Base-by-base conservation (phyloP, 2,329 filamentous ascomycete genomes). In the Cercospora sp. region DNA sequence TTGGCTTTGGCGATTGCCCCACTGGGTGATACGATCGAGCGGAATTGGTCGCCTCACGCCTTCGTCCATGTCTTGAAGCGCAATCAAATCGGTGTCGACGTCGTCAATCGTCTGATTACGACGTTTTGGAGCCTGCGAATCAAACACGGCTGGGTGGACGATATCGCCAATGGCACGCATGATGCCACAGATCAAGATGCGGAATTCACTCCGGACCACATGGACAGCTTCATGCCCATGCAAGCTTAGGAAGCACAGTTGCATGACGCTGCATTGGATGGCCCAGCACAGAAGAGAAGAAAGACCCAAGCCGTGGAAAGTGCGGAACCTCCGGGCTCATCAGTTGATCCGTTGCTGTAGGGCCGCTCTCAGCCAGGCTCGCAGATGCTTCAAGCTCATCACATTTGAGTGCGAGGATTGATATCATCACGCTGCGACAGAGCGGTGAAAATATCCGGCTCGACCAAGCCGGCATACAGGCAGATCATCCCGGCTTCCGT, bases 111-210 rank as follows among this genome's bases (percentile, higher is more conserved):
- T 12, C 45, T 73, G 26, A 66, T 71, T 12, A 61, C 61, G 36
- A 73, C 70, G 7, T 73, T 73, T 45, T 73, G 72, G 72, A 69
- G 59, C 48, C 58, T 73, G 60, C 53, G 72, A 9, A 72, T 73
- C 66, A 72, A 73, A 61, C 72, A 73, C 40, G 72, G 72, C 10
- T 73, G 72, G 72, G 72, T 73, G 12, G 72, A 73, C 18, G 72
- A 73, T n/a, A 60, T 64, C 18, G 58, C 60, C 28, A 61, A 66
- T 3, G 64, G 64, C 9, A 36, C 63, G 23, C 67, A 68, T 26
- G 67, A 68, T 28, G 57, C 58, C 26, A 65, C 63, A 3, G 63
- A 69, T 20, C 59, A 63, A 9, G 69, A 70, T 42, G 68, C 68
- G 45, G 68, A 70, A 18, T 70, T 70, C 48, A 68, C 68, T 26